phyloP scores from a whole-genome alignment of 2,329 filamentous ascomycete species.

The Aspergillus persii region DNA sequence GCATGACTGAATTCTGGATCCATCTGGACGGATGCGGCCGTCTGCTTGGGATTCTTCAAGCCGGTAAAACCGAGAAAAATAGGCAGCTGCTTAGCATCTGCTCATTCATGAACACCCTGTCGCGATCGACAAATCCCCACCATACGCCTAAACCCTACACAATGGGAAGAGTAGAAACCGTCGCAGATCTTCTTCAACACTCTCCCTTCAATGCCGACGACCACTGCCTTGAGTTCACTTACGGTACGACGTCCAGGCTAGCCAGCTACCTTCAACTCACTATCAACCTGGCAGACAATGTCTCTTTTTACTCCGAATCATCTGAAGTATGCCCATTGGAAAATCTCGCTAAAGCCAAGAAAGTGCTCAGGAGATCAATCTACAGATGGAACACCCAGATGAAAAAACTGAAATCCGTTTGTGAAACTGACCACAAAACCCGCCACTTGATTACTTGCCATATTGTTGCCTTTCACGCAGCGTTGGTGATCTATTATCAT shows the following conservation, averaged over 20 bases:
- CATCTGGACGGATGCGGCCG: slow-evolving; percentile 3
- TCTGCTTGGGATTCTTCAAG: neutral
- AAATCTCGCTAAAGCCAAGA: too few species aligned
- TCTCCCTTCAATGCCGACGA: neutral
- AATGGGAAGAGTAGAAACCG: too few species aligned
- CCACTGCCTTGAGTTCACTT: slow-evolving; percentile 3
- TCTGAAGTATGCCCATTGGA: neutral
- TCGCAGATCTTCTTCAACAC: neutral
- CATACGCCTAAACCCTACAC: neutral
- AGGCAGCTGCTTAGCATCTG: neutral
- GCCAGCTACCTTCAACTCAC: slow-evolving; percentile 3
- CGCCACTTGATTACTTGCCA: slow-evolving; percentile 5
- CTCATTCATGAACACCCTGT: slow-evolving; percentile 5
- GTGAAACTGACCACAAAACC: neutral
- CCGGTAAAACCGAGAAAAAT: neutral
- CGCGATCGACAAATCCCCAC: slow-evolving; percentile 2
- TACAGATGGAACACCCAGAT: too few species aligned
- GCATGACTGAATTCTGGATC: slow-evolving; percentile 8
- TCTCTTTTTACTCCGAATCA: neutral
- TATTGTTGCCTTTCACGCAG: slow-evolving; percentile 6
- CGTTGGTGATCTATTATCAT: slow-evolving; percentile 7
- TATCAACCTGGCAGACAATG: neutral
- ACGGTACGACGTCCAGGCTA: slow-evolving; percentile 3
- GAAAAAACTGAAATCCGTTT: too few species aligned
- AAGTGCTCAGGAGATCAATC: too few species aligned